Evolutionary conservation across 192 early-diverging fungal species (phyloP).

Genomic region (Umbelopsis ramanniana): DNA sequence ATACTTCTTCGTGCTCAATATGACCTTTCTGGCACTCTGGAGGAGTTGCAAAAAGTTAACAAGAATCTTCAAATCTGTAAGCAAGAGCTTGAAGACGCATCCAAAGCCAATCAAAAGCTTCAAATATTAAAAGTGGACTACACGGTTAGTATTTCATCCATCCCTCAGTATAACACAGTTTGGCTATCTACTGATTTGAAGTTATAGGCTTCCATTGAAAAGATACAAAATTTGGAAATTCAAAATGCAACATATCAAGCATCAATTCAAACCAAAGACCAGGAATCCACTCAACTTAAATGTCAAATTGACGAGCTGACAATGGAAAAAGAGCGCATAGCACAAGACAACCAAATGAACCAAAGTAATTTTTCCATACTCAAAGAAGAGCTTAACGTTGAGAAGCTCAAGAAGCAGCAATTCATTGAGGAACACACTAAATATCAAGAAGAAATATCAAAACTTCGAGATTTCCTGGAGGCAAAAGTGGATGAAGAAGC

Average conservation of each 20-base stretch:
- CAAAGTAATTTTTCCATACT: neutral
- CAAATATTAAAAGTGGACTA: neutral
- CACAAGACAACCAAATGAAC: neutral
- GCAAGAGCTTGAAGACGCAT: too few species aligned
- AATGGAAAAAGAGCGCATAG: neutral
- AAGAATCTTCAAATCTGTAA: neutral
- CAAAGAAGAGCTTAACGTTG: neutral
- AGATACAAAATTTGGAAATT: neutral
- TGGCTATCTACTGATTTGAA: too few species aligned
- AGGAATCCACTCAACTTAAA: neutral
- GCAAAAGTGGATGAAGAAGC: conserved; percentile 4
- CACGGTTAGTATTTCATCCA: neutral
- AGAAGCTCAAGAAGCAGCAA: conserved; percentile 4
- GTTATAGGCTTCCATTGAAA: neutral
- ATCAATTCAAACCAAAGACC: neutral
- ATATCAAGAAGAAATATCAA: neutral
- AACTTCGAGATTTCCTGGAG: neutral
- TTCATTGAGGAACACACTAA: neutral
- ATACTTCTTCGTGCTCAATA: neutral
- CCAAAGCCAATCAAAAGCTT: too few species aligned
- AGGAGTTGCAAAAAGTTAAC: neutral
- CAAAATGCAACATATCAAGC: neutral
- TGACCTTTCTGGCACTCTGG: neutral
- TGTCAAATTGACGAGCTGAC: neutral
- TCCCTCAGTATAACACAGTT: too few species aligned